Evolutionary conservation across 2,329 filamentous ascomycete species (phyloP), one percentile per base, ranked within the genome.

Genomic region (Neopestalotiopsis rosae): DNA sequence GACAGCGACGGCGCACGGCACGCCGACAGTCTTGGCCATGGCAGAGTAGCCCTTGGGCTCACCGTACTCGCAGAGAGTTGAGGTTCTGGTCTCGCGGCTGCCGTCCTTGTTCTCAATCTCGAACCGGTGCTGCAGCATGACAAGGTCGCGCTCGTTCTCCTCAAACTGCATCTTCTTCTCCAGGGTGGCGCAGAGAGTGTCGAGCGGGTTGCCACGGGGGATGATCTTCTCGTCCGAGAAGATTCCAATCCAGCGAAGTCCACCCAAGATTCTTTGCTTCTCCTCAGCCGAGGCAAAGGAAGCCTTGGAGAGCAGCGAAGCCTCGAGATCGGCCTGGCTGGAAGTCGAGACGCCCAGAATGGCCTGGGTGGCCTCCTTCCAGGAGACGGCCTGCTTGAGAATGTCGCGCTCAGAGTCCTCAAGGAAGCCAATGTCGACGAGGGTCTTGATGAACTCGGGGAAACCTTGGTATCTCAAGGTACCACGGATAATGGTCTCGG

Each of bases 141-240:
- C 92, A 73, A 97, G 85, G 81, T 97, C 94, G 69, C 94, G 91
- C 89, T 97, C 94, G 70, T 88, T 91, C 75, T 91, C 85, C 77
- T 89, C 92, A 81, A 91, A 97, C 81, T 93, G 89, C 93, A 97
- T 97, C 90, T 97, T 97, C 86, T 92, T 84, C 86, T 97, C 94
- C 38, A 97, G 88, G 3, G 90, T 92, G 40, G 93, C 94, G 84
- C 94, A 97, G 52, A 97, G 89, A 17, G 92, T 95, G 80, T 97
- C 94, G 49, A 97, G 88, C 9, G 94, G 92, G 84, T 93, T 97
- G 67, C 90, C 92, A 68, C 89, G 86, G 34, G 93, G 91, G 5
- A 83, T 91, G 77, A 92, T 94, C 79, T 88, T 83, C 77, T 89
- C 87, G 72, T 90, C 87, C 58, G 89, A 91, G 83, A 94, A 92